Base-by-base conservation (phyloP, 2,329 filamentous ascomycete genomes). In the Curvularia hawaiiensis region DNA sequence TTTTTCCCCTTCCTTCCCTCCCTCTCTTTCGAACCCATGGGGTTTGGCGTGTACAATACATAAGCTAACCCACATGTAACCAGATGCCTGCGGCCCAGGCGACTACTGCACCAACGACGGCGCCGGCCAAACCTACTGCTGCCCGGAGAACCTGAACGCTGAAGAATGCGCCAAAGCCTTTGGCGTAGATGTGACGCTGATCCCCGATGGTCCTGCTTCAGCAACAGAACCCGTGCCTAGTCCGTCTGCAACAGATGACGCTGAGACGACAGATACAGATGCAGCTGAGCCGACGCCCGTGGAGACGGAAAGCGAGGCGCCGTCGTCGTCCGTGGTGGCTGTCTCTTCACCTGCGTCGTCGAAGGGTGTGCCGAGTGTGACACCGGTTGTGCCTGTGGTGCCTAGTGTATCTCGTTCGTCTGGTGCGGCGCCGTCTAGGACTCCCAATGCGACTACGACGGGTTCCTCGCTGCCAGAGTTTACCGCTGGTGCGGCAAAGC, bases 81-180 rank as follows among this genome's bases (percentile, higher is more conserved):
- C 51, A 87, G 85, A 85, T 74, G 84, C 85, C 31, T 89, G 86
- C 72, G 81, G 85, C 31, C 72, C 76, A 16, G 85, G 84, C 49
- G 89, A 83, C 79, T 88, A 84, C 79, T 89, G 87, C 78, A 81
- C 84, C n/a, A 78, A 82, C 63, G 82, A 87, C 69, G 71, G 75
- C 51, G 66, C 73, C 44, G 73, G 76, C 52, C 76, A 80, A 55
- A 87, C 85, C 33, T 83, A 83, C 78, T 89, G 86, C 79, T 89
- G 86, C 75, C 84, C 85, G 41, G 75, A 86, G 43, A 79, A 77
- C 59, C 78, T 84, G 79, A 78, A 81, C 60, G 78, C 87, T 48
- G 75, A 74, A 26, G 75, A 82, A 45, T 89, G 86, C 74, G 85
- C 86, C 54, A 14, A n/a, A 10, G n/a, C 31, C 3, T 28, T 38